Conservation (phyloP, 1,139 yeast species). For the Petasospora fabianii region DNA sequence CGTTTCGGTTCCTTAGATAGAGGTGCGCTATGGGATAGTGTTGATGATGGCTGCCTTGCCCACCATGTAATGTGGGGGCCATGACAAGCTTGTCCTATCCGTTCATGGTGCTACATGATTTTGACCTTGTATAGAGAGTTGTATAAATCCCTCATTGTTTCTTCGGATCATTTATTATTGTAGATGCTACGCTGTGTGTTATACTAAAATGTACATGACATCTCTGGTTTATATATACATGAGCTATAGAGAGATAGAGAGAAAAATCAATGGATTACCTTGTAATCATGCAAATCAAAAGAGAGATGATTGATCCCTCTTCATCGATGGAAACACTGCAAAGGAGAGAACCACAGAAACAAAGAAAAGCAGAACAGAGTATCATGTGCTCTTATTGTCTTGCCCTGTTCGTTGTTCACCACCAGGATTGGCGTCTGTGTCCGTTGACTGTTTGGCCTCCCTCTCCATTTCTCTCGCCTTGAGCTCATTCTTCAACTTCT, state of each 20-base stretch:
- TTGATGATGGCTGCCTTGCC: constrained; percentile 19
- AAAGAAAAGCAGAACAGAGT: no score
- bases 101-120: constrained; percentile 26
- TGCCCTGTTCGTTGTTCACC: constrained; percentile 11
- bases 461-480: constrained; percentile 24
- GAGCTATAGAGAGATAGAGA: no score
- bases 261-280: no score
- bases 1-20: constrained; percentile 31
- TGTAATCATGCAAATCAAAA: constrained; percentile 3
- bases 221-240: no score
- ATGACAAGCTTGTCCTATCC: constrained; percentile 24
- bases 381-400: no score
- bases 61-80: constrained; percentile 20
- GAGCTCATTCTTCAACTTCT: constrained; percentile 26
- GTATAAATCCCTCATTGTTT: neutral
- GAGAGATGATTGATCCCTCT: no score
- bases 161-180: neutral
- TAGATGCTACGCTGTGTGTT: no score
- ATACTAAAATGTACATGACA: no score
- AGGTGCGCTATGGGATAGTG: constrained; percentile 27
- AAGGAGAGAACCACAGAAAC: neutral
- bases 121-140: constrained; percentile 1
- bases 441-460: constrained; percentile 13
- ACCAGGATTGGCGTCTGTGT: constrained; percentile 1
- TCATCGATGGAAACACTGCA: neutral